Evolutionary conservation across 371 early-diverging fungal species (phyloP).

Genomic region (Coemansia sp.): DNA sequence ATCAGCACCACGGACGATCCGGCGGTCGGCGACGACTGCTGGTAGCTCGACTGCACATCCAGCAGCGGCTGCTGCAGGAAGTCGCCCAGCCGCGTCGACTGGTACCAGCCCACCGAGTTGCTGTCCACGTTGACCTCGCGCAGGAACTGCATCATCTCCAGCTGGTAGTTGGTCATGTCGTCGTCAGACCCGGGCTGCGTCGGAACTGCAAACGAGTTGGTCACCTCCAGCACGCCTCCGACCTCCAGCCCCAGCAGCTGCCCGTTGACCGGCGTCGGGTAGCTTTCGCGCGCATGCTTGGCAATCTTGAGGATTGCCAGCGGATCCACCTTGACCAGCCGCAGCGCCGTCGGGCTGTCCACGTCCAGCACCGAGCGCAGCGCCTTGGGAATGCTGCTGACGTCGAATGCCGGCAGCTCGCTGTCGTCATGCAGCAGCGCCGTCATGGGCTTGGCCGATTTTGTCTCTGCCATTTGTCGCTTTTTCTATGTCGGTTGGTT

Average conservation of each 20-base stretch:
- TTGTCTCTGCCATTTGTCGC: slow-evolving; percentile 26
- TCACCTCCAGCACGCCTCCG: slow-evolving; percentile 81
- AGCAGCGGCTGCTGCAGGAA: slow-evolving; percentile 89
- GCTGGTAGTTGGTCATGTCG: slow-evolving; percentile 80
- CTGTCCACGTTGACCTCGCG: slow-evolving; percentile 93
- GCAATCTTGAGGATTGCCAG: slow-evolving; percentile 82
- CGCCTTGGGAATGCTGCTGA: slow-evolving; percentile 31
- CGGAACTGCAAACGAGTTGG: slow-evolving; percentile 88
- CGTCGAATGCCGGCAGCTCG: slow-evolving; percentile 28
- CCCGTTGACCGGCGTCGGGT: slow-evolving; percentile 83
- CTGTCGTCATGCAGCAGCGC: slow-evolving; percentile 40
- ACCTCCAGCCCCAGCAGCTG: slow-evolving; percentile 72
- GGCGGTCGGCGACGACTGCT: slow-evolving; percentile 69
- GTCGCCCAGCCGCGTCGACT: slow-evolving; percentile 82
- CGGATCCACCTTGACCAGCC: slow-evolving; percentile 48
- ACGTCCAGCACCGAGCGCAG: slow-evolving; percentile 44
- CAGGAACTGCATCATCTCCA: slow-evolving; percentile 89
- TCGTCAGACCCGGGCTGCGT: slow-evolving; percentile 54
- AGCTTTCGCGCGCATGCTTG: slow-evolving; percentile 88
- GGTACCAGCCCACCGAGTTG: slow-evolving; percentile 97
- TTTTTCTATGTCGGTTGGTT: background rate
- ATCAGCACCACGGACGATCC: slow-evolving; percentile 86
- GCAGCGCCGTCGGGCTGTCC: slow-evolving; percentile 20
- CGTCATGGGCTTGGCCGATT: slow-evolving; percentile 50
- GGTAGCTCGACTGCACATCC: slow-evolving; percentile 88